phyloP scores from a whole-genome alignment of 2,329 filamentous ascomycete species.

The Aspergillus persii region DNA sequence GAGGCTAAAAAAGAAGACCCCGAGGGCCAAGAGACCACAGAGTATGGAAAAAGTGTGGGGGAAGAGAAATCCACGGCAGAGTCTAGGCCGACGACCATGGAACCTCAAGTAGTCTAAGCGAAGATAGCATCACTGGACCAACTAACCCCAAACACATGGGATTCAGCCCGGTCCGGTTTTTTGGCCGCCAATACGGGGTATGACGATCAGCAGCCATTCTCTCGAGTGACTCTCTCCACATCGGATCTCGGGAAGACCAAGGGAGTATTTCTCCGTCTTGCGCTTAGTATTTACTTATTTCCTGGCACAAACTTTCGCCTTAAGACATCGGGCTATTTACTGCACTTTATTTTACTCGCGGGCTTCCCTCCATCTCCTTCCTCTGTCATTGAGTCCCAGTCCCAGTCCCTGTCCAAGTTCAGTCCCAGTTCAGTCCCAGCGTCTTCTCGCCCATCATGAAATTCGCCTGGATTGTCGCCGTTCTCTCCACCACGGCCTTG shows the following conservation, averaged over 20 bases:
- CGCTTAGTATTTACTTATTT: not conserved
- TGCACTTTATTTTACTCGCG: not conserved
- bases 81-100: too few species aligned
- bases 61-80: too few species aligned
- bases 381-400: too few species aligned
- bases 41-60: too few species aligned
- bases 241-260: slow-evolving; percentile 9
- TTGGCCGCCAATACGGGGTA: not conserved
- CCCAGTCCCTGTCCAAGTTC: too few species aligned
- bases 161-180: not conserved
- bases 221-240: not conserved
- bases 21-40: too few species aligned
- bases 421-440: not conserved
- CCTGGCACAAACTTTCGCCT: not conserved
- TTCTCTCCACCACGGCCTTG: slow-evolving; percentile 16
- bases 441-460: slow-evolving; percentile 15
- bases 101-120: not conserved
- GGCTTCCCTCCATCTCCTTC: not conserved
- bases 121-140: not conserved
- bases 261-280: too few species aligned
- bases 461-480: slow-evolving; percentile 11
- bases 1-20: too few species aligned
- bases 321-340: not conserved
- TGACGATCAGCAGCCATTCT: not conserved
- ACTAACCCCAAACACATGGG: not conserved